These are phyloP conservation scores for Polychytrium aggregatum DNA, from an alignment of 192 early-diverging fungal species.

Conservation along the genomic window DNA sequence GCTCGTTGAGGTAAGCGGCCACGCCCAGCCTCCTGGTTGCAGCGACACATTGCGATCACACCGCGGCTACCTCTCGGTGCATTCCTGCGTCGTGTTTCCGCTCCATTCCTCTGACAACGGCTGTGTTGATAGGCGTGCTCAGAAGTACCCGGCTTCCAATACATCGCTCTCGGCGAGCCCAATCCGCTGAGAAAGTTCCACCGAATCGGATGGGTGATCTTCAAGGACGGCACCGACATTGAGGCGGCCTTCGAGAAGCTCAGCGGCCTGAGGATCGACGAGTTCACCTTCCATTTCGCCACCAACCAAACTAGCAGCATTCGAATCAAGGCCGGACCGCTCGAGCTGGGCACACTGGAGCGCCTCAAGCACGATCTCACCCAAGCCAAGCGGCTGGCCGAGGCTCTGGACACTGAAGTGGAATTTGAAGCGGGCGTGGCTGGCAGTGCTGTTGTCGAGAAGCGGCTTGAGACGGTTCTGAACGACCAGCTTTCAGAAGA, in stretches of 20 bases:
- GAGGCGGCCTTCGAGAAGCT: constrained; percentile 51
- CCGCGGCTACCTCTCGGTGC: not conserved
- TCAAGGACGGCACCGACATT: constrained; percentile 74
- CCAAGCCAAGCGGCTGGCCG: constrained; percentile 41
- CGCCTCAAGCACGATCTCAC: constrained; percentile 67
- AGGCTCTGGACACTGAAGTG: constrained; percentile 45
- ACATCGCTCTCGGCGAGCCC: constrained; percentile 78
- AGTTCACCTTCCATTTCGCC: constrained; percentile 42
- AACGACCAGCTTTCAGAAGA: too few species aligned
- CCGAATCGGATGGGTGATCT: constrained; percentile 87
- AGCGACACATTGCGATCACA: constrained; percentile 6
- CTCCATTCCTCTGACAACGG: constrained; percentile 1
- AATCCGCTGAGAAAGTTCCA: constrained; percentile 69
- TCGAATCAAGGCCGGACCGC: constrained; percentile 52
- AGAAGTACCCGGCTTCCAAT: constrained; percentile 67
- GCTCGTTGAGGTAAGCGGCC: constrained; percentile 55
- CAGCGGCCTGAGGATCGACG: constrained; percentile 48
- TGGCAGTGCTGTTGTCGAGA: constrained; percentile 17
- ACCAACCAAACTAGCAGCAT: constrained; percentile 28
- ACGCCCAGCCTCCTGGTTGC: too few species aligned
- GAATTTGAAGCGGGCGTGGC: constrained; percentile 14
- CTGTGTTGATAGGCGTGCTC: constrained; percentile 40
- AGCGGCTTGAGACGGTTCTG: constrained; percentile 16
- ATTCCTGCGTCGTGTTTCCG: constrained; percentile 2
- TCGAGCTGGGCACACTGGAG: constrained; percentile 53